Conservation (phyloP, 768 basidiomycete species). For the Tubosaeta brunneosetosa region DNA sequence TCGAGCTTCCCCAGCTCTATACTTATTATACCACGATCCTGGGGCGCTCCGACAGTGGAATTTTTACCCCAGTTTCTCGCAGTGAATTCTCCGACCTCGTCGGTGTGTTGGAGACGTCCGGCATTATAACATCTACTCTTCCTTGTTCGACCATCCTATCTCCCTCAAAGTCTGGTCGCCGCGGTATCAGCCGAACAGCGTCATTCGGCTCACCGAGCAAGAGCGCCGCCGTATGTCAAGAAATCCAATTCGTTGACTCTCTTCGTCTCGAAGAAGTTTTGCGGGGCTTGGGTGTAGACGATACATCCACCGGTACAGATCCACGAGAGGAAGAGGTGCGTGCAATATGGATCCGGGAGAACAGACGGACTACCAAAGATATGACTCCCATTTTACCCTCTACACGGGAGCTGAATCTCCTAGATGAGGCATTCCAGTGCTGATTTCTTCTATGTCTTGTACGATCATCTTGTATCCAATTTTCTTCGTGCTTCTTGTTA, state of each 20-base stretch:
- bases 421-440: slow-evolving; percentile 33
- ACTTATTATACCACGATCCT: slow-evolving; percentile 60
- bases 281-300: slow-evolving; percentile 54
- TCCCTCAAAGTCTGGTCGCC: slow-evolving; percentile 46
- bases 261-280: slow-evolving; percentile 64
- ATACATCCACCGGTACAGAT: slow-evolving; percentile 23
- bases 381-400: slow-evolving; percentile 19
- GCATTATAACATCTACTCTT: slow-evolving; percentile 46
- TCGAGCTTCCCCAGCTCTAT: slow-evolving; percentile 62
- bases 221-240: slow-evolving; percentile 34
- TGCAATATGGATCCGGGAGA: slow-evolving; percentile 41
- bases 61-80: slow-evolving; percentile 63
- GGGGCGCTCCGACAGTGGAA: slow-evolving; percentile 46
- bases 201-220: slow-evolving; percentile 46
- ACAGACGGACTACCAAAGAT: slow-evolving; percentile 35
- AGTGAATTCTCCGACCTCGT: slow-evolving; percentile 75
- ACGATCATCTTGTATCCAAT: slow-evolving; percentile 7
- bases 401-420: slow-evolving; percentile 10
- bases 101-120: slow-evolving; percentile 68
- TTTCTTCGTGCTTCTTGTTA: slow-evolving; percentile 8
- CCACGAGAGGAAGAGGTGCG: slow-evolving; percentile 41
- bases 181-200: slow-evolving; percentile 50
- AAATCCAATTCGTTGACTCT: slow-evolving; percentile 52
- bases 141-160: slow-evolving; percentile 30
- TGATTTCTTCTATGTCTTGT: slow-evolving; percentile 16